Base-by-base conservation (phyloP, 78 protist genomes). In the Monosiga brevicollis region DNA sequence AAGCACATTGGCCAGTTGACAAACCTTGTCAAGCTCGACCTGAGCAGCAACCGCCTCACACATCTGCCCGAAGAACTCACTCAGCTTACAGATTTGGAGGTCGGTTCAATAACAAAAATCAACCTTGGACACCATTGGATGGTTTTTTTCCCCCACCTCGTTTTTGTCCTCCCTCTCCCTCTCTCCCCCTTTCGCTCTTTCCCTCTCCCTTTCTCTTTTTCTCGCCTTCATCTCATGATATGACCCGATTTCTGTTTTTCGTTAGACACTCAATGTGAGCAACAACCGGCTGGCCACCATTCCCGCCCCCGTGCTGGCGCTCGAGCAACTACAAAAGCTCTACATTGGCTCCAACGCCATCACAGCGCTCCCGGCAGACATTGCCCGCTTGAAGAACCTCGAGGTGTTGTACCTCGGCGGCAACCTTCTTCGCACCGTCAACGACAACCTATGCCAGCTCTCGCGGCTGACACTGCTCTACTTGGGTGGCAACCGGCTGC, bases 351-450 rank as follows among this genome's bases (percentile, higher is more conserved):
- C 79, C 6, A 75, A 75, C 37, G 1, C 0, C 25, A 9, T 75
- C 54, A 1, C 26, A 20, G 1, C 49, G 22, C 1, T 75, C 36
- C 79, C 23, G 34, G 36, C 79, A 2, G 79, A 75, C 1, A 42
- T 77, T 32, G 32, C 73, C 32, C n/a, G 2, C 32, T 71, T 77
- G 32, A n/a, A 35, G 6, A 2, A 20, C 9, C 71, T 77, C 37
- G 40, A 42, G 73, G 71, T 42, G 73, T 36, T 77, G 41, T 77
- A 77, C 24, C 81, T 77, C 38, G 81, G 81, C 37, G 81, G 81
- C 34, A 77, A 77, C 71, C 62, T 2, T 26, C 35, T 77, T 29
- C 32, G 2, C 29, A 39, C 3, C 25, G 6, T 78, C 25, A 39
- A 71, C 34, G 32, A 71, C 1, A 15, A 42, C 15, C 3, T 78